These are phyloP conservation scores for Fragaria nilgerrensis DNA, from an alignment of 306 rosid species.

Conservation along the genomic window DNA sequence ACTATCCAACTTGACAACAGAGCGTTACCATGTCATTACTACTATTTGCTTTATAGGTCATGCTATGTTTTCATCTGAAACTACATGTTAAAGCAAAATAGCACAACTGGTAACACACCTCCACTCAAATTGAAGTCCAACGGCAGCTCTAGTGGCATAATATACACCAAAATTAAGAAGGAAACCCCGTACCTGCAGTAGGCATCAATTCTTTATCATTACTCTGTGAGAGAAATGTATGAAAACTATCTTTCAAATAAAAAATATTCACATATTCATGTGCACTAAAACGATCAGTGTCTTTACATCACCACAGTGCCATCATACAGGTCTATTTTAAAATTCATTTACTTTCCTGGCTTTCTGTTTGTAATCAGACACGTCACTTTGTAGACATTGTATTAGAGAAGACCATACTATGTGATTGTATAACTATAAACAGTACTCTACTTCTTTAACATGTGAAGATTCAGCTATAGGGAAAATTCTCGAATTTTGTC, in stretches of 20 bases:
- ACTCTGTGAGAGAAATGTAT: neutral
- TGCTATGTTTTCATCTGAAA: slow-evolving; percentile 16
- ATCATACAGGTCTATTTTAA: neutral
- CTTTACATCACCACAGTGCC: neutral
- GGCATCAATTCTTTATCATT: slow-evolving; percentile 21
- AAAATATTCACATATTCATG: neutral
- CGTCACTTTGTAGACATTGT: neutral
- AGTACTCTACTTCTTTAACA: neutral
- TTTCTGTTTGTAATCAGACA: neutral
- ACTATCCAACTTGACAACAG: neutral
- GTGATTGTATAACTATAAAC: neutral
- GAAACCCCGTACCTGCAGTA: slow-evolving; percentile 86
- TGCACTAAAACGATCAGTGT: neutral
- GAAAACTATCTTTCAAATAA: neutral
- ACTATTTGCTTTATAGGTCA: neutral
- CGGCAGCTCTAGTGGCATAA: slow-evolving; percentile 93
- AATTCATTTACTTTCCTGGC: slow-evolving; percentile 3
- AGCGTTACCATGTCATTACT: neutral
- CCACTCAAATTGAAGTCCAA: slow-evolving; percentile 92
- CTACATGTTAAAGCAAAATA: slow-evolving; percentile 18
- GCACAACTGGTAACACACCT: slow-evolving; percentile 54
- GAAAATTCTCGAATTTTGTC: neutral
- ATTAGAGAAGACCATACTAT: neutral
- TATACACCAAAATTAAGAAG: slow-evolving; percentile 96
- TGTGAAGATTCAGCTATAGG: neutral